Conservation (phyloP, 2,329 filamentous ascomycete genomes). For the Didymella sp. region DNA sequence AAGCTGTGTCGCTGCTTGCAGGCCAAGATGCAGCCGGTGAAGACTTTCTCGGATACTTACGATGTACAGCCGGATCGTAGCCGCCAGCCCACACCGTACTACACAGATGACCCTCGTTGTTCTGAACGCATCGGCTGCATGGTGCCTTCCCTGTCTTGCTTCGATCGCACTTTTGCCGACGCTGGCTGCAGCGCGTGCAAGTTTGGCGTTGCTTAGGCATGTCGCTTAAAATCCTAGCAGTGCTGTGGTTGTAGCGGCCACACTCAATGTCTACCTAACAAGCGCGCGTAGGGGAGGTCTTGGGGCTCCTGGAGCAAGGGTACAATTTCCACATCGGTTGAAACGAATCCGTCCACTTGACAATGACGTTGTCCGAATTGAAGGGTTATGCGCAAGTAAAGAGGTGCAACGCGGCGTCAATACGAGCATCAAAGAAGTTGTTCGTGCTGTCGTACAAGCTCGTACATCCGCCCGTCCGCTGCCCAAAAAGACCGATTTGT, state of each 20-base stretch:
- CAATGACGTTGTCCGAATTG: constrained; percentile 15
- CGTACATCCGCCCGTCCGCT: neutral
- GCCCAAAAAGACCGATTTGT: no score
- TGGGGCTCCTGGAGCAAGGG: neutral
- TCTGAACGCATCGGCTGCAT: constrained; percentile 38
- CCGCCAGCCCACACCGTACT: constrained; percentile 43
- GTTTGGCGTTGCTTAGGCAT: constrained; percentile 46
- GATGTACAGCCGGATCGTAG: constrained; percentile 43
- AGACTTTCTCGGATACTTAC: constrained; percentile 34
- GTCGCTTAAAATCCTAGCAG: constrained; percentile 8
- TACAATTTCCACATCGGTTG: constrained; percentile 3
- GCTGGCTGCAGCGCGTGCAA: constrained; percentile 41
- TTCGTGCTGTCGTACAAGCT: constrained; percentile 5
- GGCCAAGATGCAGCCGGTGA: constrained; percentile 13
- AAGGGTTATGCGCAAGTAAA: constrained; percentile 1
- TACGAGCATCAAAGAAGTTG: neutral
- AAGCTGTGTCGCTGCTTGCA: constrained; percentile 19
- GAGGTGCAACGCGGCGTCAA: constrained; percentile 1
- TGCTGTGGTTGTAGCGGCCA: neutral
- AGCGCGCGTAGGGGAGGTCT: neutral
- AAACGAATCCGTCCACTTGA: constrained; percentile 3
- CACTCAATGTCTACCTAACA: neutral
- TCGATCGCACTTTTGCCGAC: constrained; percentile 44
- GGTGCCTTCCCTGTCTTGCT: constrained; percentile 30
- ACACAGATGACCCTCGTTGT: constrained; percentile 44